Evolutionary conservation across 2,329 filamentous ascomycete species (phyloP).

Genomic region (Colletotrichum sp.): DNA sequence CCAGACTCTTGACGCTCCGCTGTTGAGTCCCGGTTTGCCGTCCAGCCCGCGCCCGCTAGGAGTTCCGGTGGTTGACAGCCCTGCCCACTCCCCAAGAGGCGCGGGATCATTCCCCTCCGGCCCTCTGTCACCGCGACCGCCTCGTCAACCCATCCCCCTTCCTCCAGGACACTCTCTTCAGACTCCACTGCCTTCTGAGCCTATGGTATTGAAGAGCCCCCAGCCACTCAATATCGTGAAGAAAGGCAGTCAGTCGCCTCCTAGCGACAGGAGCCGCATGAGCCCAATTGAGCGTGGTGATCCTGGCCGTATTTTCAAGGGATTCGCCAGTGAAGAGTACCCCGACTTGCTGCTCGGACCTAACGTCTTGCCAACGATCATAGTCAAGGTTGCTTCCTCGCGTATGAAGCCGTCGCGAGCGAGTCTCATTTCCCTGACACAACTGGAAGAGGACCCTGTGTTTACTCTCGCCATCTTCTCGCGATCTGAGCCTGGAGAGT

Average conservation of each 20-base stretch:
- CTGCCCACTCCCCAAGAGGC: conserved; percentile 65
- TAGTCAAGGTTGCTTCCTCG: conserved; percentile 88
- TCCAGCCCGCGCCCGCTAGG: conserved; percentile 62
- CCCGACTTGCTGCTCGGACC: conserved; percentile 86
- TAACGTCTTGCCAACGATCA: conserved; percentile 85
- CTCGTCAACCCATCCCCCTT: conserved; percentile 75
- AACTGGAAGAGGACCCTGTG: conserved; percentile 89
- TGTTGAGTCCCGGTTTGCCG: conserved; percentile 67
- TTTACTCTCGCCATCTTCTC: conserved; percentile 89
- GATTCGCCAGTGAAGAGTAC: conserved; percentile 84
- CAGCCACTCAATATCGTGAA: conserved; percentile 45
- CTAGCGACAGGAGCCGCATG: conserved; percentile 34
- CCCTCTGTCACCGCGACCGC: conserved; percentile 74
- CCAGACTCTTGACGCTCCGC: conserved; percentile 38
- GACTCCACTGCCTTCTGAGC: conserved; percentile 44
- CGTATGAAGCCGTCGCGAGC: conserved; percentile 91
- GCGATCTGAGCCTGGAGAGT: conserved; percentile 75
- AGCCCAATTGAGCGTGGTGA: conserved; percentile 47
- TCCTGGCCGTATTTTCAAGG: conserved; percentile 66
- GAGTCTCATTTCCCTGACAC: conserved; percentile 80
- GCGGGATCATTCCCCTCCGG: conserved; percentile 48
- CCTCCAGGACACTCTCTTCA: conserved; percentile 73
- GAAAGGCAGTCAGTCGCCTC: conserved; percentile 31
- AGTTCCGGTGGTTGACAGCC: background rate
- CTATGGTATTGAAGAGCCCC: conserved; percentile 42